Percentiles rank a stretch among this genome's conserved stretches.
phyloP scores from a whole-genome alignment of 805 yeast genomes.

The Ogataea angusta region DNA sequence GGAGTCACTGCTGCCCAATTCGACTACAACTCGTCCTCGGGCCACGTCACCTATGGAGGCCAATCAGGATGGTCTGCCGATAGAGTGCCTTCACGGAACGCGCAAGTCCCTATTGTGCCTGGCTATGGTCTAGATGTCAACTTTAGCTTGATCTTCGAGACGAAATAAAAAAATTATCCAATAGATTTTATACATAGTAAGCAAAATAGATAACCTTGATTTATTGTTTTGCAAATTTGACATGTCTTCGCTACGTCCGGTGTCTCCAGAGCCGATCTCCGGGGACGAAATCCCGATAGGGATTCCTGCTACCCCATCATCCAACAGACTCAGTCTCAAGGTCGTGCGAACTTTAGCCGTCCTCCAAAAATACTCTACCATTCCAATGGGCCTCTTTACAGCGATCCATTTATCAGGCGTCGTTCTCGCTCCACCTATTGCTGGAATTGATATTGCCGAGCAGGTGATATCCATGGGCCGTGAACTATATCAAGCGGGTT shows the following conservation, averaged over 20 bases:
- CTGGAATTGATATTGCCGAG: conserved; percentile 43
- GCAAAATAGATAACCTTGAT: not conserved
- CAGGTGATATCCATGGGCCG: conserved; percentile 60
- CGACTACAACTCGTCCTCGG: conserved; percentile 44
- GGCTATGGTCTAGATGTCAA: conserved; percentile 38
- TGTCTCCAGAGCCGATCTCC: conserved; percentile 23
- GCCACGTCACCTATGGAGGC: conserved; percentile 59
- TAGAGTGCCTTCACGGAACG: conserved; percentile 39
- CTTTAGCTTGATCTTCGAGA: conserved; percentile 37
- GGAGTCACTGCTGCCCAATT: conserved; percentile 51
- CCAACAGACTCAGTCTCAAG: conserved; percentile 7
- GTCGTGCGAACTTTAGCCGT: conserved; percentile 20
- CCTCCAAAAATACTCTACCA: conserved; percentile 59
- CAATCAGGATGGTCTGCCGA: conserved; percentile 56
- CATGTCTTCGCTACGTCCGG: conserved; percentile 6
- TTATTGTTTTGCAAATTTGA: not conserved
- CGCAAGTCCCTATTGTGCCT: conserved; percentile 48
- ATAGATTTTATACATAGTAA: not conserved
- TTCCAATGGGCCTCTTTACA: conserved; percentile 53
- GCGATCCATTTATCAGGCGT: conserved; percentile 57
- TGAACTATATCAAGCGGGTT: conserved; percentile 54
- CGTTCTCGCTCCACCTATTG: conserved; percentile 47
- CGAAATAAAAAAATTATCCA: not conserved
- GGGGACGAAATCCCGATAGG: conserved; percentile 16
- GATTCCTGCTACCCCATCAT: conserved; percentile 16